Conservation (phyloP, 2,329 filamentous ascomycete species). For the Stachybotrys elegans region DNA sequence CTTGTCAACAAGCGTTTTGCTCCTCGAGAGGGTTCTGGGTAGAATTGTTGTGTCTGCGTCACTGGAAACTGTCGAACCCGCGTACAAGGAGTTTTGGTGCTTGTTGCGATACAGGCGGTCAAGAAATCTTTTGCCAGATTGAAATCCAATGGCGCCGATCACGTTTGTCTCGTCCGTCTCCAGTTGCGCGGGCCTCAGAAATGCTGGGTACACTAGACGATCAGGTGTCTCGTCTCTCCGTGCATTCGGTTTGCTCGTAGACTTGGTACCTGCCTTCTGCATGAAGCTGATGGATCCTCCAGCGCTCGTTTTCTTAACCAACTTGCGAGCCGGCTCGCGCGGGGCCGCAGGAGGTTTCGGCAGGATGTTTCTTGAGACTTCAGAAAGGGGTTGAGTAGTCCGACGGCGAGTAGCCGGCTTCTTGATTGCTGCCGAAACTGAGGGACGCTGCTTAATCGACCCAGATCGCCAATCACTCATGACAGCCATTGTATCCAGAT, state of each 20-base stretch:
- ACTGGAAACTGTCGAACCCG: background rate
- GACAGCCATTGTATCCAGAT: constrained; percentile 49
- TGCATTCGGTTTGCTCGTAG: background rate
- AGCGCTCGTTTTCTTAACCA: constrained; percentile 22
- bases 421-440: constrained; percentile 22
- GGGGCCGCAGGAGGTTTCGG: constrained; percentile 4
- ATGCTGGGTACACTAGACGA: constrained; percentile 11
- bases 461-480: constrained; percentile 53
- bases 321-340: constrained; percentile 14
- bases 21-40: constrained; percentile 3
- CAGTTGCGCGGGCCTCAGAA: constrained; percentile 47
- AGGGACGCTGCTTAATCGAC: constrained; percentile 37
- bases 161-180: constrained; percentile 39
- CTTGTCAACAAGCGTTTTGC: constrained; percentile 7
- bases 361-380: constrained; percentile 17
- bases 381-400: constrained; percentile 10
- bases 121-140: constrained; percentile 46
- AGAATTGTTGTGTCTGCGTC: constrained; percentile 1
- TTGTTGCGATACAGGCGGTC: constrained; percentile 48
- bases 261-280: constrained; percentile 1
- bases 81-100: constrained; percentile 18
- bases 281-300: constrained; percentile 21
- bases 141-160: constrained; percentile 35
- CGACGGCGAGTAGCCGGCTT: constrained; percentile 4
- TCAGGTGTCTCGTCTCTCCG: constrained; percentile 3